Evolutionary conservation across 2,329 filamentous ascomycete genomes (phyloP), one percentile per base, ranked within the genome.

Genomic region (Aspergillus sp.): DNA sequence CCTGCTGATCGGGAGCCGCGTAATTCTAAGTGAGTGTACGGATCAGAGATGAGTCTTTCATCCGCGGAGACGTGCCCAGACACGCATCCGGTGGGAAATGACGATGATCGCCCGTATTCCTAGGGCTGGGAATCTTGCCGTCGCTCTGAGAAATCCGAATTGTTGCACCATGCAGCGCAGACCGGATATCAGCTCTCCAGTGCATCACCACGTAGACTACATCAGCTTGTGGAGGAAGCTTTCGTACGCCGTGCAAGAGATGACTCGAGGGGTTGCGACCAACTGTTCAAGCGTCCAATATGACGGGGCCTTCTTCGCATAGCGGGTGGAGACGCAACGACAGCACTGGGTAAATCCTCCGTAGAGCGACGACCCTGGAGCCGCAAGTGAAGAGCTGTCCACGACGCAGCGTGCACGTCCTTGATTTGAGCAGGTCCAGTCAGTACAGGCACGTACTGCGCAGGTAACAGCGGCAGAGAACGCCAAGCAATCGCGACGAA

Each of bases 1-100:
- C 54, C 30, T 61, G 61, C 59, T 63, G 56, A 61, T 63, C 57
- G 57, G 9, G 27, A 58, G 62, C 64, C 63, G 64, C 64, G 64
- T 64, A 64, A 66, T 30, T 30, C 27, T 30, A 9, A 11, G 27
- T 30, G 61, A 62, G 61, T 58, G 48, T 12, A 17, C 27, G 15
- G 45, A 15, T n/a, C 34, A 37, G 34, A 37, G 34, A 37, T 37
- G 5, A 37, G 13, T 37, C 15, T 47, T 47, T 27, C 17, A 45
- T 54, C 40, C 42, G 51, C 51, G 34, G 33, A 39, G n/a, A 13
- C 45, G 20, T 34, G 11, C 47, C 51, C 30, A 27, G 33, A 17
- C 20, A n/a, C 30, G 20, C 19, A 22, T 51, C n/a, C 41, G 30
- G 20, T 20, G 19, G 44, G 42, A 48, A 41, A 48, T 48, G 51